Percentiles rank a stretch among this genome's conserved stretches.
These are phyloP conservation scores for Dactylorhiza incarnata DNA, from an alignment of 106 monocot species.

Conservation along the genomic window DNA sequence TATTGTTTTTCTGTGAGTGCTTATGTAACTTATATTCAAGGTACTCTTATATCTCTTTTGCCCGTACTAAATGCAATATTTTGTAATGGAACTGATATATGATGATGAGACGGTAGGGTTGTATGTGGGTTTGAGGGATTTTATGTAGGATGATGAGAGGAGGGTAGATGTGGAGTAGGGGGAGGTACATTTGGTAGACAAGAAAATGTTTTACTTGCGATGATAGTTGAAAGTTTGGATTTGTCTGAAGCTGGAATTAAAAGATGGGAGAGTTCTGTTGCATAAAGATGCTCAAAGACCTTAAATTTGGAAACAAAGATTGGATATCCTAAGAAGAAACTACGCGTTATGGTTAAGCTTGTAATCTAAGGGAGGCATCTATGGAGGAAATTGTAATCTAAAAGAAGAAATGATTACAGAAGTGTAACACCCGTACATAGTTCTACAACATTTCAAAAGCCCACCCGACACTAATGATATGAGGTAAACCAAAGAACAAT, in stretches of 20 bases:
- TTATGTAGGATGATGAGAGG: not conserved
- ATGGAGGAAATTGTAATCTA: too few species aligned
- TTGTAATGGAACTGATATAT: not conserved
- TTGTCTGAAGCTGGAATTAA: not conserved
- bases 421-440: too few species aligned
- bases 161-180: not conserved
- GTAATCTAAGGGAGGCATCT: not conserved
- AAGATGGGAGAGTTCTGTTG: not conserved
- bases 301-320: not conserved
- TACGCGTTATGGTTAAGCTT: not conserved
- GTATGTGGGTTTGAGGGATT: not conserved
- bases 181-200: not conserved
- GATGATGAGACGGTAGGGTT: not conserved
- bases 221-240: not conserved
- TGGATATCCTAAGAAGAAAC: not conserved
- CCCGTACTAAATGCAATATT: not conserved
- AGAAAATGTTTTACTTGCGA: not conserved
- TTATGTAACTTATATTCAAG: constrained; percentile 4
- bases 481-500: too few species aligned
- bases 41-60: not conserved
- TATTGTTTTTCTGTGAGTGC: not conserved
- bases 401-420: too few species aligned
- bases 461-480: too few species aligned
- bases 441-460: too few species aligned
- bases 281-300: not conserved